These are phyloP conservation scores for Chaetomiaceae sp. DNA, from an alignment of 2,329 filamentous ascomycete species.

Conservation along the genomic window DNA sequence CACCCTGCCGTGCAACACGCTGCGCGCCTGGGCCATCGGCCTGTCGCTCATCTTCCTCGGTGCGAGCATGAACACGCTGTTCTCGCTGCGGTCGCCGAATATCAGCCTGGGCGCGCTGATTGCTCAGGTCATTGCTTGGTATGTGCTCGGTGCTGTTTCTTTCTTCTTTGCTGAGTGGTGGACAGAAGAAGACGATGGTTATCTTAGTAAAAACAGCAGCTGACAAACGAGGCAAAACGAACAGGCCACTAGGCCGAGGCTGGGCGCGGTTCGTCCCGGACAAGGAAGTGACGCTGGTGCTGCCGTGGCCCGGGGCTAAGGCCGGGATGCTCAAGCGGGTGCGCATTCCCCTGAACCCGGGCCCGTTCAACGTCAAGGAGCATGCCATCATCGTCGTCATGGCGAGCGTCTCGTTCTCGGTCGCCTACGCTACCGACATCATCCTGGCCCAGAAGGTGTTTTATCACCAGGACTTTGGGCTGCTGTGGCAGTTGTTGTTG, in stretches of 20 bases:
- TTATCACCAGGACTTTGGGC: conserved; percentile 65
- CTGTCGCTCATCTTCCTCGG: conserved; percentile 51
- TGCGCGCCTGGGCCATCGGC: conserved; percentile 61
- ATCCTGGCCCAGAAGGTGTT: conserved; percentile 67
- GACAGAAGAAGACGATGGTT: too few relatives aligned
- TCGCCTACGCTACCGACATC: conserved; percentile 69
- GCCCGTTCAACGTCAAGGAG: conserved; percentile 67
- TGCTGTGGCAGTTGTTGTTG: conserved; percentile 61
- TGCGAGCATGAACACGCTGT: conserved; percentile 58
- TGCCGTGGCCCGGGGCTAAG: not conserved
- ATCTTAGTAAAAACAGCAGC: too few relatives aligned
- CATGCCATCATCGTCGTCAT: conserved; percentile 65
- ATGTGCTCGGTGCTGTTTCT: not conserved
- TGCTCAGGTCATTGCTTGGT: conserved; percentile 58
- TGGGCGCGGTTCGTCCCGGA: conserved; percentile 55
- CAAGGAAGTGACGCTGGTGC: conserved; percentile 33
- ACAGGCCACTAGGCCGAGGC: conserved; percentile 52
- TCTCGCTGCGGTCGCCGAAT: conserved; percentile 57
- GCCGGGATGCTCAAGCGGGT: not conserved
- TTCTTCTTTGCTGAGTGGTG: not conserved
- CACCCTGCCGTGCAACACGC: conserved; percentile 56
- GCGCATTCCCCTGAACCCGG: conserved; percentile 51
- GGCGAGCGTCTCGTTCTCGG: conserved; percentile 66
- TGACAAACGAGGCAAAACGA: too few relatives aligned
- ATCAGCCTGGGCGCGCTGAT: conserved; percentile 58